These are phyloP conservation scores for Candida michaelii DNA, from an alignment of 805 yeast species.

Conservation along the genomic window DNA sequence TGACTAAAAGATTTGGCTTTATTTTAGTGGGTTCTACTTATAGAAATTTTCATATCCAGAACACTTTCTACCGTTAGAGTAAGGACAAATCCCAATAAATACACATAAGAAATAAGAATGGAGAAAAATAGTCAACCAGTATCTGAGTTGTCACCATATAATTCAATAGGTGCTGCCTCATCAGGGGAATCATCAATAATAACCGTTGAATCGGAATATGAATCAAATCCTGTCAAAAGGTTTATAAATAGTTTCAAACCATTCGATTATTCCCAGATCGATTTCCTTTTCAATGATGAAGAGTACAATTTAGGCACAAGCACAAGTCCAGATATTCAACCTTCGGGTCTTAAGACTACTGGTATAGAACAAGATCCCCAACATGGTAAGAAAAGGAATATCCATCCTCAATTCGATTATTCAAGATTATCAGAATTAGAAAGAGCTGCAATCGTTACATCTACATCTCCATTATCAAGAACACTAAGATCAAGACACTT, in stretches of 20 bases:
- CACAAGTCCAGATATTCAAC: not conserved
- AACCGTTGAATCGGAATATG: conserved; percentile 13
- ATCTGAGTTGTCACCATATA: conserved; percentile 11
- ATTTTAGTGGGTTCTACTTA: no score
- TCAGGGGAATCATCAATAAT: conserved; percentile 3
- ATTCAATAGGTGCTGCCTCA: conserved; percentile 7
- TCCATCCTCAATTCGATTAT: conserved; percentile 28
- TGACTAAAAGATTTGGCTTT: no score
- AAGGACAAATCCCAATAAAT: no score
- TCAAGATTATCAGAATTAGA: conserved; percentile 28
- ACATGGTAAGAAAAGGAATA: conserved; percentile 1
- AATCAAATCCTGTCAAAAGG: conserved; percentile 16
- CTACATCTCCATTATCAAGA: conserved; percentile 31
- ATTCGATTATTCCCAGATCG: conserved; percentile 25
- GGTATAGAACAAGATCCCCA: conserved; percentile 13
- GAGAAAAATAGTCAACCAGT: conserved; percentile 6
- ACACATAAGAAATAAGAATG: conserved; percentile 1
- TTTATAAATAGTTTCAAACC: conserved; percentile 27
- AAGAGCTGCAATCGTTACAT: conserved; percentile 34
- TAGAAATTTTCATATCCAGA: no score
- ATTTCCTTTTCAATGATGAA: conserved; percentile 15
- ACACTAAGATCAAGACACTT: conserved; percentile 20
- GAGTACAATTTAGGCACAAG: conserved; percentile 4
- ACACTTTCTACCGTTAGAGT: no score
- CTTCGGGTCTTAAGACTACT: not conserved